Evolutionary conservation across 805 yeast species (phyloP).

Genomic region (Vanderwaltozyma verrucispora): DNA sequence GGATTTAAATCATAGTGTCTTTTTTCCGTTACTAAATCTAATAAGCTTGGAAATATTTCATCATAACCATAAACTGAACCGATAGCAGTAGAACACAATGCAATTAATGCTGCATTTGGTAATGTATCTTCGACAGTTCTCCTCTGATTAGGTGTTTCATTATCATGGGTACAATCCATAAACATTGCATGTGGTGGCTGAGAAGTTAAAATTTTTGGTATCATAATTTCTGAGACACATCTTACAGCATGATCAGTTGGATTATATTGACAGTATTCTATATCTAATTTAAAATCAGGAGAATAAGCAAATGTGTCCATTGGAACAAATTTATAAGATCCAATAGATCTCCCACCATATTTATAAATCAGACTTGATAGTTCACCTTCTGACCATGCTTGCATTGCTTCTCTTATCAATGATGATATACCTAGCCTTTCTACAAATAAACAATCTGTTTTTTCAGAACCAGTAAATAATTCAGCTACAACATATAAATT

Average conservation of each 20-base stretch:
- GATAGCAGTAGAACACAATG: conserved; percentile 85
- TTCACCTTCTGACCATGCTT: conserved; percentile 83
- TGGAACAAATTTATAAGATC: conserved; percentile 76
- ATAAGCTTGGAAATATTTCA: conserved; percentile 73
- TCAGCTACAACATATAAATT: conserved; percentile 91
- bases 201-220: conserved; percentile 55
- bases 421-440: conserved; percentile 85
- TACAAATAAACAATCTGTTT: conserved; percentile 79
- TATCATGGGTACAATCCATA: conserved; percentile 98
- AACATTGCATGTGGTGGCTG: conserved; percentile 87
- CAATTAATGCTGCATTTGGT: conserved; percentile 89
- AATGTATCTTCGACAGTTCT: conserved; percentile 90
- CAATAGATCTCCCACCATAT: conserved; percentile 94
- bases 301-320: conserved; percentile 66
- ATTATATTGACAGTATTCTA: conserved; percentile 13
- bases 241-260: conserved; percentile 11
- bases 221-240: conserved; percentile 49
- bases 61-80: conserved; percentile 94
- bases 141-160: conserved; percentile 79
- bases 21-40: conserved; percentile 71
- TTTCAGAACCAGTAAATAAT: conserved; percentile 85
- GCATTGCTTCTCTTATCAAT: conserved; percentile 94
- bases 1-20: conserved; percentile 37
- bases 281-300: conserved; percentile 35
- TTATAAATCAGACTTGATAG: conserved; percentile 76